These are phyloP conservation scores for Trichoderma oligosporum DNA, from an alignment of 2,329 filamentous ascomycete genomes.

Conservation along the genomic window DNA sequence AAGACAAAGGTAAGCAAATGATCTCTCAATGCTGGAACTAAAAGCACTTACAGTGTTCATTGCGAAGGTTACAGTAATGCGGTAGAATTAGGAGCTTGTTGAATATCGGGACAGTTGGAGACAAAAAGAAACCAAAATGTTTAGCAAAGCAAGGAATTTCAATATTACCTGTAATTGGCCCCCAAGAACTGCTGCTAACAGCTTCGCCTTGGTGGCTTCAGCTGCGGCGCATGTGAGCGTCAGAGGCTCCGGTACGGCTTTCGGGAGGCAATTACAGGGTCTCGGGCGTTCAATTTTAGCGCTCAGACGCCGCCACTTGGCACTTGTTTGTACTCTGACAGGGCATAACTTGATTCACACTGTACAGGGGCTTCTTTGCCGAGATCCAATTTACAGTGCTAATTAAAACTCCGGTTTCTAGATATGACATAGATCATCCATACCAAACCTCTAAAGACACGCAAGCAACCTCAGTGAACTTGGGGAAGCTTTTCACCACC, in stretches of 20 bases:
- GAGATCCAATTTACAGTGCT: conserved; percentile 14
- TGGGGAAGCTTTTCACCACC: neutral
- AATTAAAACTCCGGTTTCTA: conserved; percentile 1
- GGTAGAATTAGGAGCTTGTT: neutral
- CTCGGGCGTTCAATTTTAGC: conserved; percentile 3
- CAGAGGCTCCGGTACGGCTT: neutral
- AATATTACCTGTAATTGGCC: neutral
- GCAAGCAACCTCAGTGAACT: conserved; percentile 14
- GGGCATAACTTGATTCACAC: conserved; percentile 6
- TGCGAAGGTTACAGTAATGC: neutral
- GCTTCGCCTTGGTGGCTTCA: neutral
- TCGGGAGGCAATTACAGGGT: neutral
- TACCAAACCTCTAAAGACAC: conserved; percentile 17
- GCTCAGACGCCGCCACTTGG: neutral
- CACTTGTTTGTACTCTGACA: neutral
- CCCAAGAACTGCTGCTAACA: neutral
- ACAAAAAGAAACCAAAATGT: conserved; percentile 1
- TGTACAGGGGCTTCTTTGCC: conserved; percentile 2
- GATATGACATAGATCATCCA: conserved; percentile 20
- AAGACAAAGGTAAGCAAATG: neutral
- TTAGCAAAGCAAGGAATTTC: conserved; percentile 12
- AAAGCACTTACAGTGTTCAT: conserved; percentile 20
- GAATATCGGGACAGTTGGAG: conserved; percentile 4
- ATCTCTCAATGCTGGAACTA: neutral
- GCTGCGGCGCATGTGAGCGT: neutral